Evolutionary conservation across 495 filamentous ascomycete species (phyloP).

Genomic region (Parmelia sp.): DNA sequence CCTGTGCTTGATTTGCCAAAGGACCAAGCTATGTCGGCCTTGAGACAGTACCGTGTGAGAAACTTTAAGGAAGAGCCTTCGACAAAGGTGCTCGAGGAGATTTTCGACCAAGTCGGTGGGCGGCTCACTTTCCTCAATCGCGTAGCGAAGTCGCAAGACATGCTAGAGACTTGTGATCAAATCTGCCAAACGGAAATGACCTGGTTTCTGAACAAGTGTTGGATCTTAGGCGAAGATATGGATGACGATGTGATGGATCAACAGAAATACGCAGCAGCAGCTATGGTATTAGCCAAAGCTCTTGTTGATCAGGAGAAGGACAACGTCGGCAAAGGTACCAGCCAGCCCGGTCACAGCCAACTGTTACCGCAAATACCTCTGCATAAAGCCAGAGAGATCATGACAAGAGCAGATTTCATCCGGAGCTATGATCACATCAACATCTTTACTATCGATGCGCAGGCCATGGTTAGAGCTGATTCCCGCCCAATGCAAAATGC

Average conservation of each 20-base stretch:
- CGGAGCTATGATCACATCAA: conserved; percentile 87
- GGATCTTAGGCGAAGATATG: conserved; percentile 88
- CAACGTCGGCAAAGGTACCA: conserved; percentile 46
- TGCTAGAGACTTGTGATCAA: conserved; percentile 66
- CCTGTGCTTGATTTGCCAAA: conserved; percentile 76
- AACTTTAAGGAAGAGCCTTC: conserved; percentile 57
- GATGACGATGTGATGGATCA: conserved; percentile 99
- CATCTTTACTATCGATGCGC: conserved; percentile 87
- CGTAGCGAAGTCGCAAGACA: conserved; percentile 73
- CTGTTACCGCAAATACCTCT: conserved; percentile 75
- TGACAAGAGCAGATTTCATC: conserved; percentile 95
- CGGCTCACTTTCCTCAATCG: conserved; percentile 78
- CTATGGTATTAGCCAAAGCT: conserved; percentile 87
- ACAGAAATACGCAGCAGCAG: conserved; percentile 89
- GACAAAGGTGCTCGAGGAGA: conserved; percentile 54
- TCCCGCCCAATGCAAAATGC: conserved; percentile 94
- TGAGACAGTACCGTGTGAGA: conserved; percentile 65
- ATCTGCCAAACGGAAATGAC: conserved; percentile 81
- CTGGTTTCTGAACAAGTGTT: conserved; percentile 93
- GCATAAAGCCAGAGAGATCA: conserved; percentile 79
- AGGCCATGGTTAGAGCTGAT: conserved; percentile 83
- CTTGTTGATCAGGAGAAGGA: conserved; percentile 75
- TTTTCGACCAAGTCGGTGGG: conserved; percentile 82
- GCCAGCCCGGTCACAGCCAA: conserved; percentile 61
- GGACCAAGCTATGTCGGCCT: conserved; percentile 62